Conservation (phyloP, 768 basidiomycete genomes). For the Xerocomus brunneocitrinus region DNA sequence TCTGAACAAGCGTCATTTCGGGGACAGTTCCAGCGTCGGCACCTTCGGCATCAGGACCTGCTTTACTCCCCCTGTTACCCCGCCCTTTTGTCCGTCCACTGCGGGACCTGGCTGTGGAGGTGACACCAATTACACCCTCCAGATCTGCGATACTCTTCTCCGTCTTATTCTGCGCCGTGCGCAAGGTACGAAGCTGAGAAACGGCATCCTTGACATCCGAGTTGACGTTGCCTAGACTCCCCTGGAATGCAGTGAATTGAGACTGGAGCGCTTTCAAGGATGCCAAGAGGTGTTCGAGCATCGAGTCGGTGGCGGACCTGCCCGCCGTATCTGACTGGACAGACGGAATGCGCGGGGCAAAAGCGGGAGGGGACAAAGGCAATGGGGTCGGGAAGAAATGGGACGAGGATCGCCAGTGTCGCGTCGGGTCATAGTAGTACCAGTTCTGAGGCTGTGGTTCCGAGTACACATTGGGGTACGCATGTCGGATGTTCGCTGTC, state of each 20-base stretch:
- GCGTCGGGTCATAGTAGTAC: constrained; percentile 2
- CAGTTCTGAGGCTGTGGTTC: background rate
- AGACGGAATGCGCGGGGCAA: background rate
- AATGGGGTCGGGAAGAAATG: background rate
- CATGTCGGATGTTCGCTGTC: background rate
- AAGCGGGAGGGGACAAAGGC: background rate
- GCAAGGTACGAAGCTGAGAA: constrained; percentile 12
- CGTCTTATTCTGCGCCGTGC: constrained; percentile 12
- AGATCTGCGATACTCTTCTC: constrained; percentile 6
- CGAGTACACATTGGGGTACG: background rate
- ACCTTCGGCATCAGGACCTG: background rate
- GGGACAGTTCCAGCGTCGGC: too few species aligned
- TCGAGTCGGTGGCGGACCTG: background rate
- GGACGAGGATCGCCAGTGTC: background rate
- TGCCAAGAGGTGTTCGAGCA: background rate
- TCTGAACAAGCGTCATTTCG: constrained; percentile 9
- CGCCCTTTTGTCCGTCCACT: background rate
- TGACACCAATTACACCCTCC: constrained; percentile 13
- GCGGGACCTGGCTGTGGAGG: background rate
- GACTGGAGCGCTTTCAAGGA: constrained; percentile 8
- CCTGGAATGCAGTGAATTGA: constrained; percentile 15
- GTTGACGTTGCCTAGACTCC: constrained; percentile 2
- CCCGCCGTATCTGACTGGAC: background rate
- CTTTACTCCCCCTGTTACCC: background rate
- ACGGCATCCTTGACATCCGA: constrained; percentile 16